These are phyloP conservation scores for Thielaviopsis cerberus DNA, from an alignment of 2,329 filamentous ascomycete genomes.

Conservation along the genomic window DNA sequence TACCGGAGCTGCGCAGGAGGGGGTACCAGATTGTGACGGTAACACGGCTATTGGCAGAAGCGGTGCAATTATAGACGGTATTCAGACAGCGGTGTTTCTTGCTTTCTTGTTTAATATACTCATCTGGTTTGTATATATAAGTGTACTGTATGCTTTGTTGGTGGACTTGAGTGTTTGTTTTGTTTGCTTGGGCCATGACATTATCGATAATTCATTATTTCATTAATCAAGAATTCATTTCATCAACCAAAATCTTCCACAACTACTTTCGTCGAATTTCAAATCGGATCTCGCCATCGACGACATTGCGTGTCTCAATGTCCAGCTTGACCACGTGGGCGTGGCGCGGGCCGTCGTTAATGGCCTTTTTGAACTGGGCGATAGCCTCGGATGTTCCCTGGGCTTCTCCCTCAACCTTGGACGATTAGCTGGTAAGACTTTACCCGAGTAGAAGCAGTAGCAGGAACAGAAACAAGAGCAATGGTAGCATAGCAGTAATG, in stretches of 20 bases:
- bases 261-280: conserved; percentile 26
- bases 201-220: not conserved
- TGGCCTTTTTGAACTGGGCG: conserved; percentile 50
- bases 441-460: too few species aligned
- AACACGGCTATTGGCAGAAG: conserved; percentile 38
- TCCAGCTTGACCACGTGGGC: conserved; percentile 60
- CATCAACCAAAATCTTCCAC: not conserved
- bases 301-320: conserved; percentile 43
- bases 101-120: not conserved
- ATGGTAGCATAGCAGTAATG: not conserved
- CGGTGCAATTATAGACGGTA: not conserved
- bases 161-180: too few species aligned
- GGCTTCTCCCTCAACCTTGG: conserved; percentile 75
- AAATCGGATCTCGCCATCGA: conserved; percentile 52
- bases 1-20: conserved; percentile 49
- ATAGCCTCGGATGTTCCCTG: conserved; percentile 54
- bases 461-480: too few species aligned
- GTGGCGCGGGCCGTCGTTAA: conserved; percentile 54
- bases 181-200: not conserved
- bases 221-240: not conserved
- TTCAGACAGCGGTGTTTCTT: not conserved
- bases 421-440: too few species aligned
- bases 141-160: not conserved
- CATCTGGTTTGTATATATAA: not conserved
- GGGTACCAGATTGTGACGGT: conserved; percentile 59